phyloP scores from a whole-genome alignment of 371 early-diverging fungal species.

The Actinomucor elegans region DNA sequence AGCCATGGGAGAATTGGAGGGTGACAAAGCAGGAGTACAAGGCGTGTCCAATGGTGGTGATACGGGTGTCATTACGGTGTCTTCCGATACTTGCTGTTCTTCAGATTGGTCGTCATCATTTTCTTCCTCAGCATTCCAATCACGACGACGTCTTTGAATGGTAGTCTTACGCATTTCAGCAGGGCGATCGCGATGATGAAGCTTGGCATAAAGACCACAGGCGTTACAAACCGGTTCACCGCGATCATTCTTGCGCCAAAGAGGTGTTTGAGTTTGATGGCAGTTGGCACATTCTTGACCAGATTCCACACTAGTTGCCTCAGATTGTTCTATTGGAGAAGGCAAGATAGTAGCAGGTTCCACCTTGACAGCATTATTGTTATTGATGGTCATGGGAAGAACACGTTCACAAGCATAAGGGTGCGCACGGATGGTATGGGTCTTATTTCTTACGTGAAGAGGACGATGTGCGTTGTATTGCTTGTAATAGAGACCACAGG shows the following conservation, averaged over 20 bases:
- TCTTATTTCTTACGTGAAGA: conserved; percentile 59
- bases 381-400: conserved; percentile 10
- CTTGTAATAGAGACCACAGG: conserved; percentile 81
- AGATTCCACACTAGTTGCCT: not conserved
- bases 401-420: conserved; percentile 24
- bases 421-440: conserved; percentile 27
- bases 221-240: conserved; percentile 90
- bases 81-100: not conserved
- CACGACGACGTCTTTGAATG: conserved; percentile 32
- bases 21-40: not conserved
- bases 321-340: conserved; percentile 5
- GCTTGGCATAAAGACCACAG: conserved; percentile 77
- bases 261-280: conserved; percentile 82
- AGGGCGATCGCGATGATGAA: conserved; percentile 31
- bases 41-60: not conserved
- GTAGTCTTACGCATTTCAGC: conserved; percentile 32
- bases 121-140: conserved; percentile 21
- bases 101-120: conserved; percentile 10
- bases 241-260: conserved; percentile 86
- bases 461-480: conserved; percentile 74
- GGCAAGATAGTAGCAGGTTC: conserved; percentile 5
- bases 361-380: not conserved
- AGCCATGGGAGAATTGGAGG: conserved; percentile 6
- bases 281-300: conserved; percentile 76
- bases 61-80: not conserved